Evolutionary conservation across 2,329 filamentous ascomycete genomes (phyloP).

Genomic region (Hypoxylon sp.): DNA sequence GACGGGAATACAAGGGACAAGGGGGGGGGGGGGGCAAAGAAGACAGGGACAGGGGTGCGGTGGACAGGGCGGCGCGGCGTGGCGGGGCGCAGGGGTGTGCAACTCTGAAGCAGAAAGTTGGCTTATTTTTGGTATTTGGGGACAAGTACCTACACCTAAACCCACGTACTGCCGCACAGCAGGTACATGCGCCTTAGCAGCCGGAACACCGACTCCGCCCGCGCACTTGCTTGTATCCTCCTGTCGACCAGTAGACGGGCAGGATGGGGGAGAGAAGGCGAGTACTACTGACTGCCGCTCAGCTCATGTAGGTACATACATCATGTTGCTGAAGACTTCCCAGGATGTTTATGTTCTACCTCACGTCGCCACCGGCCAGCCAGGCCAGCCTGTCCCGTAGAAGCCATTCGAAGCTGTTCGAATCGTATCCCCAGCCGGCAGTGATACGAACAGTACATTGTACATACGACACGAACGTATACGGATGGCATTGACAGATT

Average conservation of each 20-base stretch:
- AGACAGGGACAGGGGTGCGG: too few relatives aligned
- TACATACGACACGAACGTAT: conserved; percentile 7
- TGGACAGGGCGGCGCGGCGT: conserved; percentile 32
- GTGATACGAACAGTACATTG: background rate
- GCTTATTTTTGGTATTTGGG: conserved; percentile 43
- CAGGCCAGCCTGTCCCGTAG: conserved; percentile 1
- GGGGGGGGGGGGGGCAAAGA: too few relatives aligned
- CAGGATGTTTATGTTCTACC: too few relatives aligned
- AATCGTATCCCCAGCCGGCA: background rate
- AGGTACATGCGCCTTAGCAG: conserved; percentile 34
- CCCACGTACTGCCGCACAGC: conserved; percentile 28
- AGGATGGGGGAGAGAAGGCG: conserved; percentile 16
- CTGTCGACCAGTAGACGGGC: conserved; percentile 23
- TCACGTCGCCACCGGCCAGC: conserved; percentile 1
- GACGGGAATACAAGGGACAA: too few relatives aligned
- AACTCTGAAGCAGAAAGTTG: conserved; percentile 30
- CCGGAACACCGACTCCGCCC: conserved; percentile 34
- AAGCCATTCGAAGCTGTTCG: conserved; percentile 22
- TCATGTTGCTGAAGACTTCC: too few relatives aligned
- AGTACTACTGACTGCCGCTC: too few relatives aligned
- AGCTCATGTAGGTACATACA: too few relatives aligned
- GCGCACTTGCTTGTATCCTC: background rate
- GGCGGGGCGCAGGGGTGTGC: conserved; percentile 40
- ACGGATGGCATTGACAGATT: conserved; percentile 25
- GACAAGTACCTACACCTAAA: conserved; percentile 33